A percentile compares a stretch with the other conserved stretches of the same genome.
These are phyloP conservation scores for Penicillium malachiteum DNA, from an alignment of 495 filamentous ascomycete species.

Conservation along the genomic window DNA sequence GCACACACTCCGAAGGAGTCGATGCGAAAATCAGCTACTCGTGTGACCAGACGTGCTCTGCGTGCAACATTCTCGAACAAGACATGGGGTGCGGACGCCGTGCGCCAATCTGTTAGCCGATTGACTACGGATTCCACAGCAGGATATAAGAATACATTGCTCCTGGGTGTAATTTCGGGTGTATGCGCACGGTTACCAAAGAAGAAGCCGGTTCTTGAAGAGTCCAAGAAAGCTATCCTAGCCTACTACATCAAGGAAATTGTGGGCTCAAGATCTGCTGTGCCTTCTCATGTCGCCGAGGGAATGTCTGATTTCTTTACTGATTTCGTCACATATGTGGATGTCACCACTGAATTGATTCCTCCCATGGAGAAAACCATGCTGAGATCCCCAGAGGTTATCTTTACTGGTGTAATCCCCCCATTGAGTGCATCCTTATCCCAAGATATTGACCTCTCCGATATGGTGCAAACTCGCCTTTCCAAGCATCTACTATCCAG, in stretches of 20 bases:
- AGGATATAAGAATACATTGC: conserved; percentile 63
- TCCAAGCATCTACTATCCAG: conserved; percentile 84
- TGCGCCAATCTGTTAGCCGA: conserved; percentile 61
- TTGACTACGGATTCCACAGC: conserved; percentile 64
- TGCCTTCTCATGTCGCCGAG: conserved; percentile 69
- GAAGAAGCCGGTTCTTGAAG: conserved; percentile 57
- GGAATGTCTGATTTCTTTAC: conserved; percentile 82
- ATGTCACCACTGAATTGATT: conserved; percentile 71
- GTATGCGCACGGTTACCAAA: conserved; percentile 70
- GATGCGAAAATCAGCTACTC: conserved; percentile 64
- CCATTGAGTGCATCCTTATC: conserved; percentile 69
- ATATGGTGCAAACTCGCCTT: conserved; percentile 63
- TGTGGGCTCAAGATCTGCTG: conserved; percentile 68
- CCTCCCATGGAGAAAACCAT: conserved; percentile 86
- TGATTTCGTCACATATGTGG: conserved; percentile 69
- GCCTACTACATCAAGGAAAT: conserved; percentile 83
- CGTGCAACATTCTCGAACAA: conserved; percentile 62
- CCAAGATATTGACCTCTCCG: conserved; percentile 69
- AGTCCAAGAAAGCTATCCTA: conserved; percentile 67
- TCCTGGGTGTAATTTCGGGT: conserved; percentile 82
- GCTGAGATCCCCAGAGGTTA: conserved; percentile 84
- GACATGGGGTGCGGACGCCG: conserved; percentile 54
- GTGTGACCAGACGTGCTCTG: conserved; percentile 70
- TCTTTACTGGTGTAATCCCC: conserved; percentile 72
- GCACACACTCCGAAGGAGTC: conserved; percentile 56